Evolutionary conservation across 441 rosid species (phyloP).

Genomic region (Arabidopsis hybrid): DNA sequence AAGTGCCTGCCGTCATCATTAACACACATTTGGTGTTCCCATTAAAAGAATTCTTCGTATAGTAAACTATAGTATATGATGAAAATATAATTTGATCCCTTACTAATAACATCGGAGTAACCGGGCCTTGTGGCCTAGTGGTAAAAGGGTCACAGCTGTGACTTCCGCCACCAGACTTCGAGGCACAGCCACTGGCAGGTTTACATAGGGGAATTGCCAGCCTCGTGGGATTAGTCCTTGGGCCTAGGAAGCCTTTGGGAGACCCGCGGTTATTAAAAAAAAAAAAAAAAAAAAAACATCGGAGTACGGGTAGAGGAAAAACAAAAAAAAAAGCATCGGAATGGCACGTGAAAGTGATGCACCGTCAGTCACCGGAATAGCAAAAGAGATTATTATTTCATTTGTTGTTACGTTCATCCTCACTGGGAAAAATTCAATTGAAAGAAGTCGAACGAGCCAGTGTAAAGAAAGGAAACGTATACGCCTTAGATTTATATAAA

Average conservation of each 20-base stretch:
- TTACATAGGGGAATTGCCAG: too few species aligned
- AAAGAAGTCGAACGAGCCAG: neutral
- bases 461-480: slow-evolving; percentile 3
- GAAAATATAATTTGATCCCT: neutral
- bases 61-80: neutral
- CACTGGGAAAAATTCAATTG: neutral
- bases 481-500: neutral
- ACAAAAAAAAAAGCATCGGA: neutral
- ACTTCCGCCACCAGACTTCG: too few species aligned
- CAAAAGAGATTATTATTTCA: neutral
- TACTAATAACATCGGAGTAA: neutral
- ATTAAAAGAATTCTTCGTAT: neutral
- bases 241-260: too few species aligned
- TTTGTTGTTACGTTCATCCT: neutral
- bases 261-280: too few species aligned
- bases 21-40: neutral
- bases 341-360: slow-evolving; percentile 28
- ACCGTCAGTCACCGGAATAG: slow-evolving; percentile 25
- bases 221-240: too few species aligned
- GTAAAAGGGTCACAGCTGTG: too few species aligned
- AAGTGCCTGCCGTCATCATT: slow-evolving; percentile 27
- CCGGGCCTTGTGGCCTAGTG: too few species aligned
- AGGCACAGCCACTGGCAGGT: too few species aligned
- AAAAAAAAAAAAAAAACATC: neutral
- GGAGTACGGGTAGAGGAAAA: neutral